Conservation (phyloP, 495 filamentous ascomycete genomes). For the Penicillium lividum region DNA sequence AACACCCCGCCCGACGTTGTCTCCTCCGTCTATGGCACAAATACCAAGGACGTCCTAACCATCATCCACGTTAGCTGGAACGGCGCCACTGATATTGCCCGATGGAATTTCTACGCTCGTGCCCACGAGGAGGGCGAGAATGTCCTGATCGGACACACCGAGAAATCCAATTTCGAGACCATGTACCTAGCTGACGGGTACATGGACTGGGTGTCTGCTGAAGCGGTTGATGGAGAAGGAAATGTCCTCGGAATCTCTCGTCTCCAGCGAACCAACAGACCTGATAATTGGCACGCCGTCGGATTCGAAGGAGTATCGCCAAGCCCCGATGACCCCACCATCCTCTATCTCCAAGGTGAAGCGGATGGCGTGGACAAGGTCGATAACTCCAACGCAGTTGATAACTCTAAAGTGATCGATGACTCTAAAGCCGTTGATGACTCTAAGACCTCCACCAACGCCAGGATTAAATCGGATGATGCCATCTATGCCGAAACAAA, state of each 20-base stretch:
- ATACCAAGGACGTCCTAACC: conserved; percentile 24
- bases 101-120: conserved; percentile 38
- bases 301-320: conserved; percentile 16
- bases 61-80: conserved; percentile 47
- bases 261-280: conserved; percentile 16
- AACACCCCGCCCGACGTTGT: conserved; percentile 23
- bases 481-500: conserved; percentile 2
- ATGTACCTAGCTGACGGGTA: conserved; percentile 30
- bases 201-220: conserved; percentile 51
- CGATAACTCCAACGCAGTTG: neutral
- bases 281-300: conserved; percentile 19
- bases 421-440: neutral
- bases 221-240: conserved; percentile 24
- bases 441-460: neutral
- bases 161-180: conserved; percentile 32
- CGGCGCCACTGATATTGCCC: conserved; percentile 42
- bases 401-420: no score
- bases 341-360: neutral
- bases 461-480: neutral
- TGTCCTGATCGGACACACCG: conserved; percentile 21
- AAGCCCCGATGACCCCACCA: conserved; percentile 13
- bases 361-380: neutral
- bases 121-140: conserved; percentile 17
- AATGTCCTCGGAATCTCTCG: conserved; percentile 17
- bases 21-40: conserved; percentile 29